Evolutionary conservation across 2,329 filamentous ascomycete species (phyloP).

Genomic region (Aspergillus luchuensis): DNA sequence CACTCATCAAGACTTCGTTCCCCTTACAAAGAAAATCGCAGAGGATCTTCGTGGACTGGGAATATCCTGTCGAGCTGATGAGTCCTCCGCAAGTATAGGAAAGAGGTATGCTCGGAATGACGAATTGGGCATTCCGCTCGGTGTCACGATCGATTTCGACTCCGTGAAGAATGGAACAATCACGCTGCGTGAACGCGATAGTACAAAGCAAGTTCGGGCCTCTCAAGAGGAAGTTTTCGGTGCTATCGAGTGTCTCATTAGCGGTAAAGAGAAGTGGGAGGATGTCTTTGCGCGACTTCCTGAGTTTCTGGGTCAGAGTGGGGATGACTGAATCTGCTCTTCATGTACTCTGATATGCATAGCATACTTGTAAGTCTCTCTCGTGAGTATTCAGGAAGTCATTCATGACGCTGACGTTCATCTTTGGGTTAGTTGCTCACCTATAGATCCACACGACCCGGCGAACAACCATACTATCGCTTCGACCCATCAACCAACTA

Average conservation of each 20-base stretch:
- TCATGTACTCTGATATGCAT: no score
- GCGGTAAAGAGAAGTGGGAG: slow-evolving; percentile 65
- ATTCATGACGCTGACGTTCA: no score
- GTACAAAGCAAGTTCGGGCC: slow-evolving; percentile 85
- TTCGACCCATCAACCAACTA: no score
- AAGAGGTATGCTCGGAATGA: slow-evolving; percentile 95
- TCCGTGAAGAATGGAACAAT: slow-evolving; percentile 83
- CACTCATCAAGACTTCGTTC: slow-evolving; percentile 75
- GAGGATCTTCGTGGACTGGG: slow-evolving; percentile 73
- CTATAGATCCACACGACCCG: no score
- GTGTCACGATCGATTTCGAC: slow-evolving; percentile 95
- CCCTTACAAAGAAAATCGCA: slow-evolving; percentile 72
- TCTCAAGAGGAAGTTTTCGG: slow-evolving; percentile 76
- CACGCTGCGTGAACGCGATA: slow-evolving; percentile 87
- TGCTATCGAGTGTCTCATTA: slow-evolving; percentile 66
- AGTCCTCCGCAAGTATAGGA: slow-evolving; percentile 87
- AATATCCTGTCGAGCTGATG: slow-evolving; percentile 83
- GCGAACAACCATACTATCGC: no score
- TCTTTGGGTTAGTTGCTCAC: no score
- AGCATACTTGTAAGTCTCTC: no score
- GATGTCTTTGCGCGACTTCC: slow-evolving; percentile 78
- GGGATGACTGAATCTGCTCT: slow-evolving; percentile 29
- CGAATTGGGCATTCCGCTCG: slow-evolving; percentile 90
- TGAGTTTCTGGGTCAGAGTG: slow-evolving; percentile 74
- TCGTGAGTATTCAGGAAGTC: no score